Evolutionary conservation across 2,329 filamentous ascomycete species (phyloP).

Genomic region (Fusarium sp.): DNA sequence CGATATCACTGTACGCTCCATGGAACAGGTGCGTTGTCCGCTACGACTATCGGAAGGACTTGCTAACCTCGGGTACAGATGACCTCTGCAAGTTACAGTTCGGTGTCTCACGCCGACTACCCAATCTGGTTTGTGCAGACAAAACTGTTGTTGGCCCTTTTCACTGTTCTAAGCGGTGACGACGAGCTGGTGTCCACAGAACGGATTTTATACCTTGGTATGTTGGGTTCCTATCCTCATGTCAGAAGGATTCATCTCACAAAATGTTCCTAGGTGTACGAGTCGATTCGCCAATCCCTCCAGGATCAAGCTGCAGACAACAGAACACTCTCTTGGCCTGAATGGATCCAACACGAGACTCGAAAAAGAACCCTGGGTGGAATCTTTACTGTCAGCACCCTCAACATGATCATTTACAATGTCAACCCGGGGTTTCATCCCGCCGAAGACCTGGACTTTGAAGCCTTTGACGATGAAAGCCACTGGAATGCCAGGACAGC

Average conservation of each 20-base stretch:
- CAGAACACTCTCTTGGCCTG: background rate
- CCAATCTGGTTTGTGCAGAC: slow-evolving; percentile 22
- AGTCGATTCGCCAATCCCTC: too few relatives aligned
- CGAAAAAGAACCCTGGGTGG: slow-evolving; percentile 24
- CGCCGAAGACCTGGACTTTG: slow-evolving; percentile 21
- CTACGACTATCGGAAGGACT: too few relatives aligned
- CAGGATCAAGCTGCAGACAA: too few relatives aligned
- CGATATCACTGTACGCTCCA: background rate
- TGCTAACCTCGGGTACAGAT: too few relatives aligned
- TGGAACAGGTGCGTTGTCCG: too few relatives aligned
- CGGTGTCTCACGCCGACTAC: too few relatives aligned
- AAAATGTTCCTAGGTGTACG: too few relatives aligned
- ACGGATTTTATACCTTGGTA: slow-evolving; percentile 25
- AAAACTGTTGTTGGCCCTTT: slow-evolving; percentile 16
- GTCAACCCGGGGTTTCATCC: slow-evolving; percentile 27
- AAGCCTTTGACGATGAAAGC: slow-evolving; percentile 15
- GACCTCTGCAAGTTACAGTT: too few relatives aligned
- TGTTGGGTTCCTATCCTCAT: background rate
- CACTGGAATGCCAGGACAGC: slow-evolving; percentile 17
- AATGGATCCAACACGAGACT: slow-evolving; percentile 23
- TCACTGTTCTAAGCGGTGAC: slow-evolving; percentile 22
- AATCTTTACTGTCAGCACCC: slow-evolving; percentile 11
- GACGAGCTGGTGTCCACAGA: background rate
- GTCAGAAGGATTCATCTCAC: too few relatives aligned
- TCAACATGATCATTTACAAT: slow-evolving; percentile 23